Percentiles rank a stretch among this genome's conserved stretches.
phyloP scores from a whole-genome alignment of 345 rosid species.

The Populus deltoides region DNA sequence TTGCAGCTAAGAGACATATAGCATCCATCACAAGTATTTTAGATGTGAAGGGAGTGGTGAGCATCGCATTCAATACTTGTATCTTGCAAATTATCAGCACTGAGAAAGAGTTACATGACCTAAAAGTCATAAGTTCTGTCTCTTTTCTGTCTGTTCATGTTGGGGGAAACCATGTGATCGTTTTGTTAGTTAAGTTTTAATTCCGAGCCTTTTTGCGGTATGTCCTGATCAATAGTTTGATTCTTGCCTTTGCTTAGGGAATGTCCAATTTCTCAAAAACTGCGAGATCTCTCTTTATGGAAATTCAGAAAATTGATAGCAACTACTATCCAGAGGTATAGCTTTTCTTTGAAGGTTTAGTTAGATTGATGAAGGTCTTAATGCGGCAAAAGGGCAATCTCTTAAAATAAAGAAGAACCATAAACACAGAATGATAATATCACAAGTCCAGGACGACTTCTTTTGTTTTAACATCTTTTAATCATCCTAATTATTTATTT shows the following conservation, averaged over 20 bases:
- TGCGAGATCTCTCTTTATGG: conserved; percentile 55
- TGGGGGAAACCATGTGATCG: neutral
- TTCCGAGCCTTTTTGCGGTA: neutral
- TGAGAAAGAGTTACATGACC: neutral
- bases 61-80: conserved; percentile 4
- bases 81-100: neutral
- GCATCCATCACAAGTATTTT: conserved; percentile 54
- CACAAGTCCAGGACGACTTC: neutral
- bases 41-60: conserved; percentile 69
- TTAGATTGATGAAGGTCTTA: neutral
- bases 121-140: neutral
- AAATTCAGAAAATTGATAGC: conserved; percentile 66
- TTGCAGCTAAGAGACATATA: conserved; percentile 56
- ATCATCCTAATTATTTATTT: neutral
- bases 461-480: neutral
- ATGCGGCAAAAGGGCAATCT: neutral
- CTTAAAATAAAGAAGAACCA: neutral
- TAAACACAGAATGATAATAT: neutral
- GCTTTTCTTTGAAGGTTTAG: neutral
- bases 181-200: neutral
- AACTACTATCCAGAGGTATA: conserved; percentile 66
- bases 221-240: conserved; percentile 12
- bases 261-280: conserved; percentile 66
- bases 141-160: neutral
- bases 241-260: conserved; percentile 42